Base-by-base conservation (phyloP, 495 filamentous ascomycete genomes). In the Daldinia grandis region DNA sequence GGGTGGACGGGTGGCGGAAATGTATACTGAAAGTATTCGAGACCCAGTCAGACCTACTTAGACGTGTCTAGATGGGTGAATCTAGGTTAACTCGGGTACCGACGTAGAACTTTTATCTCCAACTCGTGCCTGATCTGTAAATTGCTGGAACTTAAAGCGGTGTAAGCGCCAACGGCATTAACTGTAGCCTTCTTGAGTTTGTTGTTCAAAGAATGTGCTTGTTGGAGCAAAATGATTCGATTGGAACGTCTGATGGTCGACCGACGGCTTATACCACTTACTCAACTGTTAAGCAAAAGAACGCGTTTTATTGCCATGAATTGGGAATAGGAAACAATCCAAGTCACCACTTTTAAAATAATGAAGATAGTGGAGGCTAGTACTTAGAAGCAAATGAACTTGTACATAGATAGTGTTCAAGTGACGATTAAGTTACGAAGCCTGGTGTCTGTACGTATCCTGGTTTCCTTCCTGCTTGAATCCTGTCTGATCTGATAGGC, bases 211-310 rank as follows among this genome's bases (percentile, higher is more conserved):
- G 24, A 44, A 37, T 27, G 55, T 62, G 30, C 47, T 67, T 67
- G 69, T 67, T 67, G 55, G 49, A 27, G 38, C 8, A 37, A 42
- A 25, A 24, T 31, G 49, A 40, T 51, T 54, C 24, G 27, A 64
- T 44, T 40, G 51, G 42, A 69, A 69, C 67, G 61, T 58, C 58
- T 66, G 68, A 71, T 71, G 25, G 68, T 71, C 62, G 58, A 53
- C 38, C 68, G 68, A 66, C 66, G 42, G 24, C 15, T 53, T 53
- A 28, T 17, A 28, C 19, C 25, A 31, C 35, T 62, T 66, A n/a
- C 68, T 53, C 68, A 71, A 71, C 68, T 51, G 62, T 66, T 71
- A 33, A 58, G 33, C 1, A 44, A 31, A 37, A 28, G 42, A 10
- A 44, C 35, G 27, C 49, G 15, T 24, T 47, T 47, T 24, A 21